Percentiles rank a stretch among this genome's conserved stretches.
These are phyloP conservation scores for Funneliformis caledonium DNA, from an alignment of 371 early-diverging fungal genomes.

Conservation along the genomic window DNA sequence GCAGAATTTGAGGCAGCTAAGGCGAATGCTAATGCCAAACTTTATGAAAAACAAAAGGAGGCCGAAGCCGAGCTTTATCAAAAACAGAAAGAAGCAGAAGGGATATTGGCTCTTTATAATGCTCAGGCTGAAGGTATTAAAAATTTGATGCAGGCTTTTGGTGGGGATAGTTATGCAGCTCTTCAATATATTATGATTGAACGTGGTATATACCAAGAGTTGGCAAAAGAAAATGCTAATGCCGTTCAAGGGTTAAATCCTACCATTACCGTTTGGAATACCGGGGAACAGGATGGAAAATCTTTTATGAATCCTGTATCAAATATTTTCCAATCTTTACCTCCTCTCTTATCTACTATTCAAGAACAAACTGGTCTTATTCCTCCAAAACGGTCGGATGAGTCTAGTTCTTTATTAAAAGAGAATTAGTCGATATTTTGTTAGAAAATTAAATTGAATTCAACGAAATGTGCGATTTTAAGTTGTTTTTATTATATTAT, in stretches of 20 bases:
- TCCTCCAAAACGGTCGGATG: neutral
- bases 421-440: no score
- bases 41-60: conserved; percentile 41
- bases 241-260: conserved; percentile 58
- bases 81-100: conserved; percentile 44
- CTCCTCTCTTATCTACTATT: conserved; percentile 53
- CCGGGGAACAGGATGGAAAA: conserved; percentile 42
- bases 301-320: conserved; percentile 38
- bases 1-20: conserved; percentile 54
- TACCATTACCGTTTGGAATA: conserved; percentile 61
- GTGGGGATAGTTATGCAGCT: conserved; percentile 43
- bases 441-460: no score
- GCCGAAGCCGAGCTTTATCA: conserved; percentile 46
- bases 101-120: conserved; percentile 41
- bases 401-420: no score
- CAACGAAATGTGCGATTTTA: no score
- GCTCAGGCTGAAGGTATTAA: conserved; percentile 52
- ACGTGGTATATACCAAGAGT: conserved; percentile 50
- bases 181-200: conserved; percentile 59
- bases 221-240: conserved; percentile 56
- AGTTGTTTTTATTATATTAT: no score
- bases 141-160: conserved; percentile 46
- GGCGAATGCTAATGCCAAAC: conserved; percentile 46
- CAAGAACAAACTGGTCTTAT: conserved; percentile 55
- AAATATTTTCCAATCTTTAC: conserved; percentile 41